These are phyloP conservation scores for Clitopilus passeckerianus DNA, from an alignment of 768 basidiomycete species.

Conservation along the genomic window DNA sequence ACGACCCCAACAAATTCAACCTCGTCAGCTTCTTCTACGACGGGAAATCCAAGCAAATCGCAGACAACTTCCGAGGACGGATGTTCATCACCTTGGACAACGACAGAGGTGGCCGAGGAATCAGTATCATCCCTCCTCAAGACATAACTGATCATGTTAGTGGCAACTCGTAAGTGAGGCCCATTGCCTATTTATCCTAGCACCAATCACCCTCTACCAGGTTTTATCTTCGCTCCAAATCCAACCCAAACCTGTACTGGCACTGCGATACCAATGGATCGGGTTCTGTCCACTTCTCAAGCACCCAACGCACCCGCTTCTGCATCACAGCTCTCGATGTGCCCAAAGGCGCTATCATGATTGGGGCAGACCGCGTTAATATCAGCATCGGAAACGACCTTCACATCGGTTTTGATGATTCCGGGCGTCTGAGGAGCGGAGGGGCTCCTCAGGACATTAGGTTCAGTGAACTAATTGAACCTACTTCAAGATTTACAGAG, in stretches of 20 bases:
- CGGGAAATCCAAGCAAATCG: background rate
- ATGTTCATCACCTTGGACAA: conserved; percentile 13
- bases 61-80: conserved; percentile 3
- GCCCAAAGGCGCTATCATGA: background rate
- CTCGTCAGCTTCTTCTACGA: conserved; percentile 8
- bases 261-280: background rate
- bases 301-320: conserved; percentile 4
- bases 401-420: background rate
- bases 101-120: conserved; percentile 8
- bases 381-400: background rate
- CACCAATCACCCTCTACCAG: background rate
- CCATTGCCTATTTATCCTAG: background rate
- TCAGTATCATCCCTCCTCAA: conserved; percentile 5
- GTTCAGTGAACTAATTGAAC: background rate
- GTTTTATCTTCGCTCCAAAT: conserved; percentile 4
- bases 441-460: background rate
- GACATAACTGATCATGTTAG: conserved; percentile 3
- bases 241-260: background rate
- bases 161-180: conserved; percentile 3
- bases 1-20: conserved; percentile 4
- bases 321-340: background rate
- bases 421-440: background rate
- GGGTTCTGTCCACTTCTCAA: background rate
- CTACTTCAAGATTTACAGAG: no score
- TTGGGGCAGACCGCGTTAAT: background rate